phyloP scores from a whole-genome alignment of 257 asterid genomes.

The Coffea canephora region DNA sequence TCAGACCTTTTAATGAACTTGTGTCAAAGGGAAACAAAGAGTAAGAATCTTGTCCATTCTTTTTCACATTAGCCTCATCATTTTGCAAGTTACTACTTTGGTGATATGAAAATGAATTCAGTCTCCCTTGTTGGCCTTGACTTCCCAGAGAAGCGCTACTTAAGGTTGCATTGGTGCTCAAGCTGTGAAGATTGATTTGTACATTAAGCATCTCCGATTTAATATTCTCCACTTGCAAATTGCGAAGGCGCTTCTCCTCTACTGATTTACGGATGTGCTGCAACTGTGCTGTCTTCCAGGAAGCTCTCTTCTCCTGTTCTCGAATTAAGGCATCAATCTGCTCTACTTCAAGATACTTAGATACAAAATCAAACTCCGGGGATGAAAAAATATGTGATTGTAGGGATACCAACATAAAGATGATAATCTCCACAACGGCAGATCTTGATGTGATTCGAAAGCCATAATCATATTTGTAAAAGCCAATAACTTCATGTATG shows the following conservation, averaged over 20 bases:
- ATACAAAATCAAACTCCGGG: slow-evolving; percentile 94
- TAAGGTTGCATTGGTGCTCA: slow-evolving; percentile 51
- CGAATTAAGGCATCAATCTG: slow-evolving; percentile 95
- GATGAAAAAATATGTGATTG: slow-evolving; percentile 97
- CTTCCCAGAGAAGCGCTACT: slow-evolving; percentile 53
- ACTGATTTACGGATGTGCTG: slow-evolving; percentile 88
- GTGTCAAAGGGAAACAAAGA: slow-evolving; percentile 36
- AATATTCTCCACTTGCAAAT: slow-evolving; percentile 97
- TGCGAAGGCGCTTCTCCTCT: slow-evolving; percentile 84
- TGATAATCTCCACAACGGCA: slow-evolving; percentile 89
- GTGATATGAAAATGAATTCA: slow-evolving; percentile 34
- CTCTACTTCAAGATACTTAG: slow-evolving; percentile 96
- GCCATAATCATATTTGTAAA: slow-evolving; percentile 94
- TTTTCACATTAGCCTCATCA: slow-evolving; percentile 32
- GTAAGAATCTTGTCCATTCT: slow-evolving; percentile 31
- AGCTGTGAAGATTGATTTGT: slow-evolving; percentile 80
- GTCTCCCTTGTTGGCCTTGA: slow-evolving; percentile 69
- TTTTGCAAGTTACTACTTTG: slow-evolving; percentile 47
- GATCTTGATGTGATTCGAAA: slow-evolving; percentile 97
- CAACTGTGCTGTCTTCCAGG: slow-evolving; percentile 91
- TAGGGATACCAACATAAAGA: slow-evolving; percentile 83
- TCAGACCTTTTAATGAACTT: slow-evolving; percentile 55
- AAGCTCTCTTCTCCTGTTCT: slow-evolving; percentile 96
- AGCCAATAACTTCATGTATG: slow-evolving; percentile 91
- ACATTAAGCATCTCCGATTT: slow-evolving; percentile 98